Evolutionary conservation across 345 rosid species (phyloP).

Genomic region (Populus nigra): DNA sequence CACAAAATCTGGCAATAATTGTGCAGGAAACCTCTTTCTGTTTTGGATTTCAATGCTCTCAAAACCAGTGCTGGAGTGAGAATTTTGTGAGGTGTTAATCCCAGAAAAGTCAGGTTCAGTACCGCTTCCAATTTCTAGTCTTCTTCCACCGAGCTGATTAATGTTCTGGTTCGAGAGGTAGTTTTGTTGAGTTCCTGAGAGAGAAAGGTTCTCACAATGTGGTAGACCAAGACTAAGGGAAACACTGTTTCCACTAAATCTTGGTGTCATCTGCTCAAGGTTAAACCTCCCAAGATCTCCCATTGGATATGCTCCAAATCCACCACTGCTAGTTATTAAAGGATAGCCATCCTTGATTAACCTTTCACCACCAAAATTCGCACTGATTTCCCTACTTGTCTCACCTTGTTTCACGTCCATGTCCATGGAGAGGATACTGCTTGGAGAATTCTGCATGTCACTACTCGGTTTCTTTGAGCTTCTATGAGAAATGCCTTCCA

Average conservation of each 20-base stretch:
- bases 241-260: conserved; percentile 46
- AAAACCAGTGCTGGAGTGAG: conserved; percentile 38
- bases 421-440: conserved; percentile 37
- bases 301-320: conserved; percentile 34
- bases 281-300: conserved; percentile 47
- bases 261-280: conserved; percentile 37
- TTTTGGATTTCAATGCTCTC: conserved; percentile 43
- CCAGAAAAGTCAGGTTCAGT: conserved; percentile 32
- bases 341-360: conserved; percentile 21
- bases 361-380: conserved; percentile 26
- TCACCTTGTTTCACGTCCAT: conserved; percentile 37
- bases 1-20: conserved; percentile 53
- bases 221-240: conserved; percentile 73
- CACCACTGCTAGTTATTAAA: conserved; percentile 8
- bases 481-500: conserved; percentile 34
- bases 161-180: conserved; percentile 41
- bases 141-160: conserved; percentile 35
- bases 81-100: conserved; percentile 28
- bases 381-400: conserved; percentile 16
- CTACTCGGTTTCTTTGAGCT: conserved; percentile 40
- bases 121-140: conserved; percentile 34
- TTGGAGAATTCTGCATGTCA: conserved; percentile 31
- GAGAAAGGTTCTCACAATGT: conserved; percentile 39
- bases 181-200: conserved; percentile 40
- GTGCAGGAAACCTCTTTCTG: conserved; percentile 57